Conservation (phyloP, 495 filamentous ascomycete genomes). For the Sphaerosporella brunnea region DNA sequence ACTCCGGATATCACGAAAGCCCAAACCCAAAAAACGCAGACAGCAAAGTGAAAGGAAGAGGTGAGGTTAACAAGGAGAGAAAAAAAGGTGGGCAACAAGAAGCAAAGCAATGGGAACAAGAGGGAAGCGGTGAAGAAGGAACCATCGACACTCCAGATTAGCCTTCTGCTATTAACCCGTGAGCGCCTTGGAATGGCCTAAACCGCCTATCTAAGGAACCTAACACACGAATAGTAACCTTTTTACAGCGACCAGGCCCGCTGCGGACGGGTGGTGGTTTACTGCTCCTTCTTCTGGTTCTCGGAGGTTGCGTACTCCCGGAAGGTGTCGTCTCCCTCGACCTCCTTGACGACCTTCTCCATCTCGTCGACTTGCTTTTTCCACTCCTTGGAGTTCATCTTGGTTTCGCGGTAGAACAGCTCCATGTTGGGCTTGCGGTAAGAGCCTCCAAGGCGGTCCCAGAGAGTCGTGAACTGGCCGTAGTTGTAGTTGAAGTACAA, state of each 20-base stretch:
- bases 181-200: no score
- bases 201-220: background rate
- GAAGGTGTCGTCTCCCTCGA: conserved; percentile 52
- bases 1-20: background rate
- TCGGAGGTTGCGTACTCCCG: conserved; percentile 20
- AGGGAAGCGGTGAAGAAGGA: no score
- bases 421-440: conserved; percentile 78
- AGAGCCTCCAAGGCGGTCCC: conserved; percentile 79
- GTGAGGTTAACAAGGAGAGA: background rate
- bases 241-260: no score
- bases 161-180: background rate
- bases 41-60: background rate
- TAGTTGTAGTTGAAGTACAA: conserved; percentile 99
- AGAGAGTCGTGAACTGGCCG: conserved; percentile 87
- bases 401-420: conserved; percentile 70
- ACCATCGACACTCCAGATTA: conserved; percentile 6
- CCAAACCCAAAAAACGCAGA: conserved; percentile 3
- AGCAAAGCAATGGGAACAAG: no score
- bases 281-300: conserved; percentile 18
- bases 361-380: conserved; percentile 65
- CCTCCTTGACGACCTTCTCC: conserved; percentile 64
- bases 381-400: conserved; percentile 74
- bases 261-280: no score
- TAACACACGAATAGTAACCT: no score
- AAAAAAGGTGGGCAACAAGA: conserved; percentile 3